Evolutionary conservation across 2,329 filamentous ascomycete genomes (phyloP), one percentile per base, ranked within the genome.

Genomic region (Byssoonygena ceratinophila): DNA sequence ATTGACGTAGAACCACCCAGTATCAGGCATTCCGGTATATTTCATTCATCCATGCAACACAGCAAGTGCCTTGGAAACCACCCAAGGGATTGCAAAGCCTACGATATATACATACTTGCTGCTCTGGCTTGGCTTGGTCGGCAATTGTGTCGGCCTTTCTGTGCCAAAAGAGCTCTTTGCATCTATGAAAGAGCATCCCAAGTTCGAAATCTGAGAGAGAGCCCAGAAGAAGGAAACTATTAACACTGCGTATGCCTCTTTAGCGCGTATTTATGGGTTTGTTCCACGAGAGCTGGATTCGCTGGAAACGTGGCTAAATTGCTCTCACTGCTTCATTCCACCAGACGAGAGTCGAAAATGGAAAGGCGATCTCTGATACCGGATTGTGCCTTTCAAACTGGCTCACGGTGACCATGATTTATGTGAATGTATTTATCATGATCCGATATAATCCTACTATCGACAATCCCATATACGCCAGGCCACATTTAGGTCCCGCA

Each of bases 21-120:
- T 86, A 54, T 87, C 82, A 54, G 85, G 84, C 50, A 69, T 83
- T 54, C 87, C 89, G 37, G 80, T 82, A 46, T 96, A 91, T 69
- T 96, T 95, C 69, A 78, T 97, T 60, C 92, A 98, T 71, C 91
- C 92, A 22, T 97, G 92, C 70, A 81, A 87, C 66, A 86, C 92
- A 7, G 85, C 85, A 52, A 84, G 91, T 58, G 85, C 86, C 49
- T 85, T 97, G 78, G 74, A 75, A 59, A 74, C 72, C 48, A 82
- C 88, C 61, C 71, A 78, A 60, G 62, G 67, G 12, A 61, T 62
- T 46, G 60, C 59, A 53, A 57, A 62, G n/a, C 58, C 73, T 41
- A 68, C 60, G 16, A 67, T 74, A 4, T 66, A 82, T 61, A 76
- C 83, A 61, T 97, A 97, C 72, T 75, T 97, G 63, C 79, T 88